A percentile compares a stretch with the other conserved stretches of the same genome.
Evolutionary conservation across 1,284 basidiomycete genomes (phyloP).

Genomic region (Boletus semigastroideus): DNA sequence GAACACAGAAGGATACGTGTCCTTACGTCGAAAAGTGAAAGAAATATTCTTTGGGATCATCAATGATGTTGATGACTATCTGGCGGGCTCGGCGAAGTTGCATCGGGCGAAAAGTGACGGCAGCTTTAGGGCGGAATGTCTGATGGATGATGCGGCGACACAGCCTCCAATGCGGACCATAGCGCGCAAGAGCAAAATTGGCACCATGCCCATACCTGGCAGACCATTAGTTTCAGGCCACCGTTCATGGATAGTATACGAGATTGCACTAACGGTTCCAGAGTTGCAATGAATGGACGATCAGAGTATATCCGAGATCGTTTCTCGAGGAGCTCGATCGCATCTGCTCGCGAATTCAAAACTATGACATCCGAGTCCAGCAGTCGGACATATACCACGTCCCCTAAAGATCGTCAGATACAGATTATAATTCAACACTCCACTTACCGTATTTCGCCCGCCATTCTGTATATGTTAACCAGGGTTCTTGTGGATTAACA

Average conservation of each 20-base stretch:
- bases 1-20: no score
- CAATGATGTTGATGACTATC: background rate
- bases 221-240: no score
- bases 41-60: background rate
- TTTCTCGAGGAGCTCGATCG: conserved; percentile 12
- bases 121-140: conserved; percentile 2
- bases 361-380: conserved; percentile 11
- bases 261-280: conserved; percentile 2
- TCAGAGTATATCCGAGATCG: conserved; percentile 18
- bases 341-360: conserved; percentile 4
- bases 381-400: conserved; percentile 12
- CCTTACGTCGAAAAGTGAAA: background rate
- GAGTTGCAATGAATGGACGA: conserved; percentile 10
- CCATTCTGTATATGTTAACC: conserved; percentile 16
- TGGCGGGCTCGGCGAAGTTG: conserved; percentile 8
- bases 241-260: no score
- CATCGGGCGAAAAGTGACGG: conserved; percentile 4
- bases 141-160: conserved; percentile 3
- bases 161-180: conserved; percentile 8
- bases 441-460: conserved; percentile 12
- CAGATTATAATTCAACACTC: background rate
- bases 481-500: conserved; percentile 1
- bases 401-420: background rate
- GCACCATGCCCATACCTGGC: conserved; percentile 1
- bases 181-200: background rate